Evolutionary conservation across 495 filamentous ascomycete genomes (phyloP).

Genomic region (Penicillium tannophilum): DNA sequence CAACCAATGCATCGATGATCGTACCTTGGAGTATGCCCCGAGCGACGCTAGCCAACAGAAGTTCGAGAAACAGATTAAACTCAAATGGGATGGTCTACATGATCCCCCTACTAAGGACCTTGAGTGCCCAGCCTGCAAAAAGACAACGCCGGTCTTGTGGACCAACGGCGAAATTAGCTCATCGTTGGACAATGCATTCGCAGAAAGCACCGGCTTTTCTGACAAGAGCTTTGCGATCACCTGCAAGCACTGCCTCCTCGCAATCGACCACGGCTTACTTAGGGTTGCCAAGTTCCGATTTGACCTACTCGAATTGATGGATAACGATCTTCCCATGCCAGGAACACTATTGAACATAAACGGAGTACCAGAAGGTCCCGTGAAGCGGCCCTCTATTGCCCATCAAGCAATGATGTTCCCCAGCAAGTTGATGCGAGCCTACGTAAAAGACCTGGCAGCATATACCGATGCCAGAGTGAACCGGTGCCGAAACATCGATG

Average conservation of each 20-base stretch:
- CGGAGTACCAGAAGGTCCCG: conserved; percentile 30
- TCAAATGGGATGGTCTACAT: conserved; percentile 61
- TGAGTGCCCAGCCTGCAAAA: conserved; percentile 58
- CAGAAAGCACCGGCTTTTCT: conserved; percentile 54
- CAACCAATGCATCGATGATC: conserved; percentile 61
- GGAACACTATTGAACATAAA: conserved; percentile 57
- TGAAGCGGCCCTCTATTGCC: not conserved
- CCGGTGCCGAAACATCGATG: conserved; percentile 20
- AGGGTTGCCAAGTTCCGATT: conserved; percentile 57
- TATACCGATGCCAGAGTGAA: conserved; percentile 33
- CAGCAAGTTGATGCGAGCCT: conserved; percentile 53
- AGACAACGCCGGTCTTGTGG: conserved; percentile 22
- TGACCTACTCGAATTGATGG: conserved; percentile 51
- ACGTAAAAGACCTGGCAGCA: conserved; percentile 38
- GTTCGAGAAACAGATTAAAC: conserved; percentile 56
- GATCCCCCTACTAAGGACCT: conserved; percentile 52
- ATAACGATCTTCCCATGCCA: conserved; percentile 54
- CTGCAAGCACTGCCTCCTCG: conserved; percentile 48
- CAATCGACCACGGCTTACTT: conserved; percentile 51
- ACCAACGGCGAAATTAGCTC: conserved; percentile 23
- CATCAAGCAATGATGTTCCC: conserved; percentile 51
- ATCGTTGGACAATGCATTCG: conserved; percentile 18
- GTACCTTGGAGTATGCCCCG: conserved; percentile 61
- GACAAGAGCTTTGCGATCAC: conserved; percentile 54
- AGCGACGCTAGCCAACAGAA: conserved; percentile 39